phyloP scores from a whole-genome alignment of 331 rosid species.

The Acacia concinna region DNA sequence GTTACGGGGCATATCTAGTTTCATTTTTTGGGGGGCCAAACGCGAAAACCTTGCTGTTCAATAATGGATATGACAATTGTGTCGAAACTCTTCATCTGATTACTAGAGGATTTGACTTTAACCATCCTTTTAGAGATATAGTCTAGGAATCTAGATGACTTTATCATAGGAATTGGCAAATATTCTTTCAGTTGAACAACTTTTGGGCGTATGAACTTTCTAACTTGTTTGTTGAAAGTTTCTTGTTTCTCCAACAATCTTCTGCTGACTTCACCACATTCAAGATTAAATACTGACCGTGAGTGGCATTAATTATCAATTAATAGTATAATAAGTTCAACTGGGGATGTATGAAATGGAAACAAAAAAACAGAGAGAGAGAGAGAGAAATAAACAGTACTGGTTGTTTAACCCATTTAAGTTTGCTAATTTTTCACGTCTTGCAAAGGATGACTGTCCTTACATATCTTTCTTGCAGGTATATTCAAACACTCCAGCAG shows the following conservation, averaged over 20 bases:
- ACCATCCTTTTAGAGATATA: not conserved
- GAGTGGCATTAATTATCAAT: conserved; percentile 6
- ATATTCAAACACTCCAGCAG: conserved; percentile 95
- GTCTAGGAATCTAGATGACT: not conserved
- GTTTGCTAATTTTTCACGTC: not conserved
- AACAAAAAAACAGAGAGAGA: not conserved
- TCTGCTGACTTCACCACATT: conserved; percentile 18
- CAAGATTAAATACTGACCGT: conserved; percentile 9
- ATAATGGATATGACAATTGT: not conserved
- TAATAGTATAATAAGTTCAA: not conserved
- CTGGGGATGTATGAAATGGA: too few relatives aligned
- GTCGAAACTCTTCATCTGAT: not conserved
- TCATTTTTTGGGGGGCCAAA: not conserved
- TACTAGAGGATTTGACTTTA: not conserved
- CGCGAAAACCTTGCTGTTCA: not conserved
- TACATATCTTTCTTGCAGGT: conserved; percentile 43
- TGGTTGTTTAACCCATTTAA: conserved; percentile 7
- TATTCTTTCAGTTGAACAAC: not conserved
- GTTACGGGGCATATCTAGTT: conserved; percentile 9
- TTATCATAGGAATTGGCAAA: not conserved
- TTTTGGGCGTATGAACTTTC: conserved; percentile 18
- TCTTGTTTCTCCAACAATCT: conserved; percentile 6
- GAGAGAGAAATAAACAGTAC: too few relatives aligned
- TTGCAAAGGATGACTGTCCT: not conserved
- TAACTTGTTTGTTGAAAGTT: not conserved